These are phyloP conservation scores for Butyriboletus loyo DNA, from an alignment of 768 basidiomycete genomes.

Conservation along the genomic window DNA sequence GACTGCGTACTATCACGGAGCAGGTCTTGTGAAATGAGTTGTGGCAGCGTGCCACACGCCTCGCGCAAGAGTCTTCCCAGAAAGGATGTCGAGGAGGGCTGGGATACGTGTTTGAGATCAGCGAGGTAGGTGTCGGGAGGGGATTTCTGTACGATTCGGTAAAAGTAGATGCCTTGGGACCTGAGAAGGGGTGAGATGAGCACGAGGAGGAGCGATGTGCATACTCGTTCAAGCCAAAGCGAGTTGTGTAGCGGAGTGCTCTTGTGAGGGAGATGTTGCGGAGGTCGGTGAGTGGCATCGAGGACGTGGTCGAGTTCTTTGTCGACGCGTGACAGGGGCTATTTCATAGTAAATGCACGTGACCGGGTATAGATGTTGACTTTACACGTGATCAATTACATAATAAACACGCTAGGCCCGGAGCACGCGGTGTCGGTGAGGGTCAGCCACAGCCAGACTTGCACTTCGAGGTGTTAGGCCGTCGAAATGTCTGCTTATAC, in stretches of 20 bases:
- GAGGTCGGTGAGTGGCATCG: not conserved
- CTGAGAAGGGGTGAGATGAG: not conserved
- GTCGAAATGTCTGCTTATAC: slow-evolving; percentile 37
- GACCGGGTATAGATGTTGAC: slow-evolving; percentile 19
- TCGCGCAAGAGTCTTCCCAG: slow-evolving; percentile 5
- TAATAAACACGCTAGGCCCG: slow-evolving; percentile 29
- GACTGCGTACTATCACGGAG: not conserved
- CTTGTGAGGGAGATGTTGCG: not conserved
- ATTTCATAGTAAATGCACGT: slow-evolving; percentile 23
- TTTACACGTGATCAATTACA: slow-evolving; percentile 29
- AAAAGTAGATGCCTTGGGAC: not conserved
- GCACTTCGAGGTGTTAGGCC: slow-evolving; percentile 54
- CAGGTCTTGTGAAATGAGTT: not conserved
- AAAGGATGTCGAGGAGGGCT: not conserved
- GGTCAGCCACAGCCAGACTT: slow-evolving; percentile 21
- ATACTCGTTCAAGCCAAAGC: slow-evolving; percentile 4
- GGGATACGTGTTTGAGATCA: not conserved
- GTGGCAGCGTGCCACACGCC: not conserved
- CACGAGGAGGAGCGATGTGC: not conserved
- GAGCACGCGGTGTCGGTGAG: slow-evolving; percentile 12
- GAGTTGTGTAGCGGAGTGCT: not conserved
- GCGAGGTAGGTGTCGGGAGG: not conserved
- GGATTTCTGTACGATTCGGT: not conserved
- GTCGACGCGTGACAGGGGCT: slow-evolving; percentile 12
- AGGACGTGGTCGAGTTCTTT: not conserved